phyloP scores from a whole-genome alignment of 2,329 filamentous ascomycete genomes.

The Bipolaris victoriae region DNA sequence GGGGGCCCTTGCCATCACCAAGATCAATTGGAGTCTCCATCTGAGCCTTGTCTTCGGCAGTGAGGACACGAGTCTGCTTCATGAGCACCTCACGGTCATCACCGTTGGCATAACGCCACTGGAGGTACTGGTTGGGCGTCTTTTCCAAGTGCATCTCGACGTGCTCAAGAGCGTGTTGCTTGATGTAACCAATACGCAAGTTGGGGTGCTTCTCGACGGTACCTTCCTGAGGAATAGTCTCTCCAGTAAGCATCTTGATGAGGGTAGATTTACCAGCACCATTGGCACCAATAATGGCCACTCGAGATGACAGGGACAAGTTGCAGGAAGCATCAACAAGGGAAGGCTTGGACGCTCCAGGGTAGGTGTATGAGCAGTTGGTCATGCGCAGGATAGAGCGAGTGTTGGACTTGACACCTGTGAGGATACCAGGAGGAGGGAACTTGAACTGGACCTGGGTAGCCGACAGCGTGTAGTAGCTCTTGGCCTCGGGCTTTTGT shows the following conservation, averaged over 20 bases:
- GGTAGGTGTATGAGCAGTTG: constrained; percentile 91
- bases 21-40: constrained; percentile 91
- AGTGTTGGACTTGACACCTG: constrained; percentile 93
- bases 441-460: constrained; percentile 96
- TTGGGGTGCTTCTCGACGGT: constrained; percentile 99
- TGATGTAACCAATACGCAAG: constrained; percentile 98
- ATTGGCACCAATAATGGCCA: constrained; percentile 96
- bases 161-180: constrained; percentile 98
- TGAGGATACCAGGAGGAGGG: constrained; percentile 90
- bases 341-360: constrained; percentile 86
- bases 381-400: constrained; percentile 95
- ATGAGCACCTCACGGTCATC: constrained; percentile 96
- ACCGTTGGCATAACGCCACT: constrained; percentile 97
- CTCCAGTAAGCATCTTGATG: constrained; percentile 95
- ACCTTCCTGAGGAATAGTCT: constrained; percentile 80
- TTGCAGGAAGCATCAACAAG: constrained; percentile 85
- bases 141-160: constrained; percentile 99
- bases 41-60: constrained; percentile 81
- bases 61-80: constrained; percentile 94
- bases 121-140: constrained; percentile 97
- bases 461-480: constrained; percentile 94
- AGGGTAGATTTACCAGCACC: constrained; percentile 98
- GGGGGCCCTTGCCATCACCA: constrained; percentile 76
- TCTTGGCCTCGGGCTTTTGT: constrained; percentile 91
- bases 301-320: constrained; percentile 85